Evolutionary conservation across 257 asterid genomes (phyloP), one percentile per base, ranked within the genome.

Genomic region (Scutellaria minor): DNA sequence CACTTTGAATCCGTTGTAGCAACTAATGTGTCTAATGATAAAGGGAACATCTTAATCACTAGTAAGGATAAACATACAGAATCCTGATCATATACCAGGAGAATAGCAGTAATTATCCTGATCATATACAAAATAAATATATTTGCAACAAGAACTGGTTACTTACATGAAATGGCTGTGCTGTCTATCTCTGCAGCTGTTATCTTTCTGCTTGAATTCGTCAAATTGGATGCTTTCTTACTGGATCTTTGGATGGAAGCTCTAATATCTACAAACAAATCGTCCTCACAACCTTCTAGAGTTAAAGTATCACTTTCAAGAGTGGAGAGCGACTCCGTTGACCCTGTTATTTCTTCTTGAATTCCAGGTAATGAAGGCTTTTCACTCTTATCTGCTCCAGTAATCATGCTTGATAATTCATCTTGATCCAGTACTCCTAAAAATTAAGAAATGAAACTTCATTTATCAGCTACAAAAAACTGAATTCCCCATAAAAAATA

Each of bases 221-320:
- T 69, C 47, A 74, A 68, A 73, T 72, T 64, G 70, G 81, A 67
- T 66, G 83, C 56, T 77, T 70, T 82, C 70, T 81, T 87, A 72
- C 86, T 85, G 77, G 98, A 90, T 80, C 92, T 88, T 85, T 95
- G 99, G 75, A 92, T 87, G 77, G 99, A 95, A 79, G 99, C 99
- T 90, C 99, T 92, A 64, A 95, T 85, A 73, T 95, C 99, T 51
- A 79, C 82, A 82, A 92, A 92, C 83, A 95, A 81, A 78, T 95
- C 99, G 20, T 82, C 93, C 74, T 90, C 98, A 7, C 81, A 79
- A 78, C 81, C 81, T 73, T 90, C 98, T 72, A 88, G 79, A 13
- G 85, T 83, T 81, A 92, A 79, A 80, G 72, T 71, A 77, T 90
- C 96, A 84, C 92, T 90, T 74, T 74, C 94, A 63, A 90, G 78